phyloP scores from a whole-genome alignment of 139 green algal genomes.

The Haematococcus lacustris region DNA sequence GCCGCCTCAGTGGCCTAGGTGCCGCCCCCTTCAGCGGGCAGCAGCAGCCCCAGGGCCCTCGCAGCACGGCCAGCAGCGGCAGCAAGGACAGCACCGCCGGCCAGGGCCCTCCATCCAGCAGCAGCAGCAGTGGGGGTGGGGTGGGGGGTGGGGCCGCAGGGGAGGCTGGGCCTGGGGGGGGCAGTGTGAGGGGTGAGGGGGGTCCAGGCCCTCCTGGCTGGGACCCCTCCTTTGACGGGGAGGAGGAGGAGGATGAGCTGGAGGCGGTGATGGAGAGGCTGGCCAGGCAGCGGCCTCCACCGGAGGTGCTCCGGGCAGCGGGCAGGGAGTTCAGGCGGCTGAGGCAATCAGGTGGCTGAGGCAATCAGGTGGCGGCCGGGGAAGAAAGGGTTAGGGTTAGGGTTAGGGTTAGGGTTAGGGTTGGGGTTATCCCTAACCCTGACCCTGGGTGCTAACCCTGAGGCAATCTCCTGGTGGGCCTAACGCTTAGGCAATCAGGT shows the following conservation, averaged over 20 bases:
- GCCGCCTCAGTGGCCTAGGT: neutral
- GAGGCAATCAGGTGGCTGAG: slow-evolving; percentile 6
- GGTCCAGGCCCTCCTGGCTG: too few species aligned
- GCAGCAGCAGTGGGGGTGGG: neutral
- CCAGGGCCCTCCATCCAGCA: neutral
- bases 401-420: neutral
- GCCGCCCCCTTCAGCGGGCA: neutral
- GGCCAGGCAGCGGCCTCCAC: neutral
- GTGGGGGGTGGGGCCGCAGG: neutral
- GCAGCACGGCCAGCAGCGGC: too few species aligned
- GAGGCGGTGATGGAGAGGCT: slow-evolving; percentile 9
- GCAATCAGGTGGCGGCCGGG: neutral
- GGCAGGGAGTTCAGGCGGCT: slow-evolving; percentile 11
- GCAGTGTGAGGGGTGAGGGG: too few species aligned
- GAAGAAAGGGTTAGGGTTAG: neutral
- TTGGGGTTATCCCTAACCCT: neutral
- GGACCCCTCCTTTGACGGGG: too few species aligned
- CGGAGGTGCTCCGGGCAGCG: slow-evolving; percentile 13
- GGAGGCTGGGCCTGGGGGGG: too few species aligned
- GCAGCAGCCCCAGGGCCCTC: neutral
- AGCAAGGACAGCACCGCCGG: too few species aligned
- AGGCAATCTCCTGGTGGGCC: neutral
- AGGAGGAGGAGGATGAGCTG: slow-evolving; percentile 12
- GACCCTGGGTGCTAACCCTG: neutral
- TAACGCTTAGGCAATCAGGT: neutral